Base-by-base conservation (phyloP, 108 stramenopile species). In the Poteriospumella lacustris region DNA sequence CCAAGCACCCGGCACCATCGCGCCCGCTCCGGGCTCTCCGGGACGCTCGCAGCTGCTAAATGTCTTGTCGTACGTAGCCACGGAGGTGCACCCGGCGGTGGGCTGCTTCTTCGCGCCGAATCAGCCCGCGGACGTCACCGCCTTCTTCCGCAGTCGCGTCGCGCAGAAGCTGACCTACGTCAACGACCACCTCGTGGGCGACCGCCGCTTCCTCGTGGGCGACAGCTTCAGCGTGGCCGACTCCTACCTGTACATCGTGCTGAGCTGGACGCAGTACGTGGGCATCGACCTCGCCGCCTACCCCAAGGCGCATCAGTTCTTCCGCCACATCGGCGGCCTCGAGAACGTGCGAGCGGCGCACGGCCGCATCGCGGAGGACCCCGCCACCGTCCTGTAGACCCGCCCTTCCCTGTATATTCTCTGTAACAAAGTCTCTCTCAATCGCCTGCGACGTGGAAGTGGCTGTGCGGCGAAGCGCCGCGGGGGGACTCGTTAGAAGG, bases 221-320 rank as follows among this genome's bases (percentile, higher is more conserved):
- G 42, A 73, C 33, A 73, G 36, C 9, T 56, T 73, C 26, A 42
- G 40, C 36, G 42, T 73, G 5, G 70, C 70, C 5, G 70, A 73
- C 42, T 5, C n/a, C 19, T 73, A 73, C 42, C 36, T 73, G 42
- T 73, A 73, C 70, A 73, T 73, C 31, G 5, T 3, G 26, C 41
- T 73, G 29, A 42, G 31, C 5, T 73, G 70, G 70, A 42, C 44
- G 26, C 26, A 3, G 9, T 73, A 73, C 42, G 26, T 73, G 15
- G 26, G 36, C 12, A 39, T 73, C 47, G 70, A 73, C 41, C 36
- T 73, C 26, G 31, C 12, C 28, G 12, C 43, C 15, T 73, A 52
- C 31, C 70, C 70, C 41, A 33, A 15, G 12, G 12, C 31, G 5
- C 28, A 15, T 12, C 26, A 3, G 3, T 73, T 33, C 24, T 56